Base-by-base conservation (phyloP, 208 protist genomes). In the Crithidia expoeki region DNA sequence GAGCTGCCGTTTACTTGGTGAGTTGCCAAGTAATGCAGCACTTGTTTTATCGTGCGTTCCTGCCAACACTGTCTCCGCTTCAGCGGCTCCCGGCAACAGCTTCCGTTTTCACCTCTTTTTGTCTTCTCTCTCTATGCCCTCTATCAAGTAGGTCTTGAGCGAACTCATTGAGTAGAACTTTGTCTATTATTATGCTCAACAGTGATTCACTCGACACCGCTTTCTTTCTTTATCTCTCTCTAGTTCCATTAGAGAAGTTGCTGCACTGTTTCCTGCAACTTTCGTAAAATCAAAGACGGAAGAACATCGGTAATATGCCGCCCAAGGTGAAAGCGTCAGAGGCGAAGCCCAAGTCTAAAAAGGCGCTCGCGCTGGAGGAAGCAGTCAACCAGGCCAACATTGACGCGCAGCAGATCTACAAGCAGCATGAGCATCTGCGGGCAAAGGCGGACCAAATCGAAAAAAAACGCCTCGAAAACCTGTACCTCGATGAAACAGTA, bases 401-500 rank as follows among this genome's bases (percentile, higher is more conserved):
- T 10, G 78, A 73, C 7, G 92, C 90, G 0, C 80, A 93, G 62
- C 83, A 88, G 49, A 67, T 92, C 32, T 97, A 81, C 76, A 89
- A 91, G 67, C 80, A 94, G 49, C 94, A 96, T 68, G 94, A 97
- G 57, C 57, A 82, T 44, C 69, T 90, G 47, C 85, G 94, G 0
- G 38, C 75, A 0, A 65, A 67, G 28, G 72, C 63, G 16, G 89
- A 97, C 56, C 72, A 70, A 1, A 55, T 63, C 11, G 92, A 97
- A 60, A 86, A 85, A 46, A n/a, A 53, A 7, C 60, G 77, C 32
- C 81, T 85, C 36, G 86, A 93, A 53, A 59, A 73, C 25, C 40
- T 72, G 9, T 71, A 79, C 17, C 76, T 96, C 28, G 82, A 88
- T 23, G 47, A 62, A 12, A 74, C 78, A 0, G 68, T 92, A 5